Conservation (phyloP, 768 basidiomycete genomes). For the Cystobasidium ongulense region DNA sequence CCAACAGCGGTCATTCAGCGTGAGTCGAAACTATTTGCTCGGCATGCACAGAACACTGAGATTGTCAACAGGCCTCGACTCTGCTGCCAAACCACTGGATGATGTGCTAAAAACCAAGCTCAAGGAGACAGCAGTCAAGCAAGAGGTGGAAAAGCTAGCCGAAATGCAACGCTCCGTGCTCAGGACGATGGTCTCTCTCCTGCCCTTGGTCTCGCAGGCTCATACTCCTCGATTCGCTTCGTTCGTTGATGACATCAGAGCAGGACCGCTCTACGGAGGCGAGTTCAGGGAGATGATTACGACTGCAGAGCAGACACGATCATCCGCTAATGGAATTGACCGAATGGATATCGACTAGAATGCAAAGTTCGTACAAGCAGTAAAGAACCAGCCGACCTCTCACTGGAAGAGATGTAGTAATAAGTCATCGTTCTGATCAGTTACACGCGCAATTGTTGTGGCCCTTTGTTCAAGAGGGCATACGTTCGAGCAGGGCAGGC, state of each 20-base stretch:
- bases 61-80: slow-evolving; percentile 54
- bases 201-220: slow-evolving; percentile 53
- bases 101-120: slow-evolving; percentile 83
- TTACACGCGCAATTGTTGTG: too few species aligned
- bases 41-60: too few species aligned
- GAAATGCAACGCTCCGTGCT: slow-evolving; percentile 86
- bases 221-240: not conserved
- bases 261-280: not conserved
- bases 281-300: slow-evolving; percentile 20
- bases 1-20: slow-evolving; percentile 73
- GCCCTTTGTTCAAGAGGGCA: too few species aligned
- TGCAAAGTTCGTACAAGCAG: not conserved
- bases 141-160: slow-evolving; percentile 74
- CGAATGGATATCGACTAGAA: slow-evolving; percentile 22
- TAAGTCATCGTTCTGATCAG: not conserved
- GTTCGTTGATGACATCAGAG: not conserved
- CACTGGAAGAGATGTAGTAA: not conserved
- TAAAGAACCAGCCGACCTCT: not conserved
- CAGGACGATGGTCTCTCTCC: slow-evolving; percentile 75
- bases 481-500: not conserved
- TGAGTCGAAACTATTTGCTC: slow-evolving; percentile 13
- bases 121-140: slow-evolving; percentile 87
- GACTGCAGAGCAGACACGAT: not conserved
- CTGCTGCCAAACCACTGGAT: slow-evolving; percentile 71
- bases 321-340: not conserved